Evolutionary conservation across 208 protist genomes (phyloP).

Genomic region (Leishmania mexicana): DNA sequence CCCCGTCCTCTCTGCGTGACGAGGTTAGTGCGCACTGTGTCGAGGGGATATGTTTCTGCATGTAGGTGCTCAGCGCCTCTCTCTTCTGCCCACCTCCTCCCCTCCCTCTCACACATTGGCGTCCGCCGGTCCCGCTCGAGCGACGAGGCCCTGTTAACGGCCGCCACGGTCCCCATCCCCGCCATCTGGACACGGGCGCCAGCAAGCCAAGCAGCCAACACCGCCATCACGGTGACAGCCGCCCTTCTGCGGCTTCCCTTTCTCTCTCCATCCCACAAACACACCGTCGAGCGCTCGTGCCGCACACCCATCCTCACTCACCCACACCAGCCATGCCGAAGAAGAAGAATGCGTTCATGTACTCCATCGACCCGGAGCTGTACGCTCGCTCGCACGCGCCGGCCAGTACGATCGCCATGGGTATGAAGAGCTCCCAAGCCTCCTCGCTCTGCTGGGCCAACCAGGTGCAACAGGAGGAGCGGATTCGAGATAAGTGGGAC

Average conservation of each 20-base stretch:
- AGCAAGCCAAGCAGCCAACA: background rate
- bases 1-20: background rate
- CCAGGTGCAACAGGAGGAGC: conserved; percentile 59
- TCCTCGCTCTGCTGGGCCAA: conserved; percentile 56
- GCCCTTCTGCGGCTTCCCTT: background rate
- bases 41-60: background rate
- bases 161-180: background rate
- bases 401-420: conserved; percentile 70
- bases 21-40: background rate
- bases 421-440: conserved; percentile 61
- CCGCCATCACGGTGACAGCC: background rate
- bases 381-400: conserved; percentile 56
- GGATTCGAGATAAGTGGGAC: conserved; percentile 40
- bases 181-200: background rate
- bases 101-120: background rate
- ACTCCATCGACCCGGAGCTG: conserved; percentile 65
- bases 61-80: background rate
- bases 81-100: background rate
- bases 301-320: background rate
- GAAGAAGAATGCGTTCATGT: conserved; percentile 49
- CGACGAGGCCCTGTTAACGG: background rate
- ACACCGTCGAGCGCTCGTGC: background rate
- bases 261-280: background rate
- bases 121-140: background rate
- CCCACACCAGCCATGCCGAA: conserved; percentile 6